These are phyloP conservation scores for Curvularia verruculosa DNA, from an alignment of 2,329 filamentous ascomycete species.

Conservation along the genomic window DNA sequence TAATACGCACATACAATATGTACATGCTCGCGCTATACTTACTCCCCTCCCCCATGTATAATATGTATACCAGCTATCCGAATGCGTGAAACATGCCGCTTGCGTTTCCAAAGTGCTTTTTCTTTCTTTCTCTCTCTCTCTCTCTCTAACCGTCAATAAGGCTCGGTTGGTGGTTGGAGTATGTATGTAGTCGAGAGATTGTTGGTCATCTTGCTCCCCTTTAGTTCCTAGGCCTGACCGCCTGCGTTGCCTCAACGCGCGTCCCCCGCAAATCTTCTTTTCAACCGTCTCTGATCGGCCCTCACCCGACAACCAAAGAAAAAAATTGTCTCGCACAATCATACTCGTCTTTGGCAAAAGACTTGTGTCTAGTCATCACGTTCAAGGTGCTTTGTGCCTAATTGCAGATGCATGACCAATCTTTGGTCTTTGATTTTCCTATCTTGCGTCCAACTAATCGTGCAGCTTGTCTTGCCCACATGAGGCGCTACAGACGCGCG, in stretches of 20 bases:
- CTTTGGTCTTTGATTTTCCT: constrained; percentile 25
- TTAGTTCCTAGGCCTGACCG: constrained; percentile 5
- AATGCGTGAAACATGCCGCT: not conserved
- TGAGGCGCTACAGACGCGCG: constrained; percentile 28
- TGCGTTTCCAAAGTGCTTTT: not conserved
- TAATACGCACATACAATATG: too few species aligned
- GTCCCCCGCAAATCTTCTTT: constrained; percentile 14
- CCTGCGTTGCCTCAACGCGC: constrained; percentile 17
- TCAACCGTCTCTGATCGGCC: constrained; percentile 1
- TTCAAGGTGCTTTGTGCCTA: constrained; percentile 12
- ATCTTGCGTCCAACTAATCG: constrained; percentile 16
- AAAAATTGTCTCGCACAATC: not conserved
- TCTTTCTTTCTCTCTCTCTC: too few species aligned
- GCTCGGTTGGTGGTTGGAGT: too few species aligned
- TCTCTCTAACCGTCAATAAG: too few species aligned
- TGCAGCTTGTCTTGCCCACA: constrained; percentile 11
- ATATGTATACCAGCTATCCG: too few species aligned
- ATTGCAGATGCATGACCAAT: constrained; percentile 23
- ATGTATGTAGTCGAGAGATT: too few species aligned
- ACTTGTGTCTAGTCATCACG: constrained; percentile 1
- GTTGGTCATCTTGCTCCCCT: constrained; percentile 1
- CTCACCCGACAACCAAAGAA: not conserved
- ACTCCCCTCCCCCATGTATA: too few species aligned
- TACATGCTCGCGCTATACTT: not conserved
- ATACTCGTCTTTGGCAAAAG: not conserved